Conservation (phyloP, 768 basidiomycete species). For the Neoboletus magnificus region DNA sequence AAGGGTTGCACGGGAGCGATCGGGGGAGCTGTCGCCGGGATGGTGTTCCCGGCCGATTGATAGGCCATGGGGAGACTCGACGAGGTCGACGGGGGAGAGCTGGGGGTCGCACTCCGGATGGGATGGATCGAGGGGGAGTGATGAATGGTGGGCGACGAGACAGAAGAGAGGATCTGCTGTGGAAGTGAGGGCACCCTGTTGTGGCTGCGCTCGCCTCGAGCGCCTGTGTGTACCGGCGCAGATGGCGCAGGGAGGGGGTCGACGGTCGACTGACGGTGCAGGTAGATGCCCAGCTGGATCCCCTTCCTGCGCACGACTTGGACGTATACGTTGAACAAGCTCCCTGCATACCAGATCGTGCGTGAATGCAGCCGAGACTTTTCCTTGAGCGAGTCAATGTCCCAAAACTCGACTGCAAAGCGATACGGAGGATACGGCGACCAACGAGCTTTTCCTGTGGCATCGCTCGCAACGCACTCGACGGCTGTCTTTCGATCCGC, state of each 20-base stretch:
- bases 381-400: constrained; percentile 75
- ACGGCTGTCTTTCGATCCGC: constrained; percentile 41
- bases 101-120: constrained; percentile 45
- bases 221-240: constrained; percentile 40
- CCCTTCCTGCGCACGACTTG: constrained; percentile 84
- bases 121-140: constrained; percentile 47
- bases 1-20: constrained; percentile 63
- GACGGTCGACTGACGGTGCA: constrained; percentile 80
- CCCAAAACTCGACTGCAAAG: constrained; percentile 90
- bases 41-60: constrained; percentile 19
- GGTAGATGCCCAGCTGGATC: constrained; percentile 80
- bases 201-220: constrained; percentile 24
- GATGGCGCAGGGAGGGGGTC: constrained; percentile 79
- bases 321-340: constrained; percentile 84
- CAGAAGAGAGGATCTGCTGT: constrained; percentile 28
- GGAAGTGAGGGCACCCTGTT: constrained; percentile 32
- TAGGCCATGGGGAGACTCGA: constrained; percentile 19
- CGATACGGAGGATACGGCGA: constrained; percentile 76
- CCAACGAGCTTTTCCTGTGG: constrained; percentile 52
- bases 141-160: constrained; percentile 31
- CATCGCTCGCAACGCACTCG: constrained; percentile 41
- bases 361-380: constrained; percentile 80
- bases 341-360: constrained; percentile 90
- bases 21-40: constrained; percentile 44
- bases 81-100: constrained; percentile 23